A percentile compares a stretch with the other conserved stretches of the same genome.
Evolutionary conservation across 129 eudicot genomes (phyloP).

Genomic region (Gnaphalium uliginosum): DNA sequence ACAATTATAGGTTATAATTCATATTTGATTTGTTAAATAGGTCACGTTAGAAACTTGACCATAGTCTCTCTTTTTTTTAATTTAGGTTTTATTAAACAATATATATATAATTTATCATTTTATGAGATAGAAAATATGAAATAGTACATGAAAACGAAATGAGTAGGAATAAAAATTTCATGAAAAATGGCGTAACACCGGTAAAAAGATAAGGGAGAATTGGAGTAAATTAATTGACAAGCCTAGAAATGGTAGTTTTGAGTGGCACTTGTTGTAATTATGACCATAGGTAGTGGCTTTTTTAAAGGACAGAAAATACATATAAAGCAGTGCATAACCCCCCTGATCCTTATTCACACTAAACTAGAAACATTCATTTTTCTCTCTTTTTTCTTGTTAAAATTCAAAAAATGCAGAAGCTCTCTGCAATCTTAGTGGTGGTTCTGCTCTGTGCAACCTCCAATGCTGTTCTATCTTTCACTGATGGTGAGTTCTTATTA

Average conservation of each 20-base stretch:
- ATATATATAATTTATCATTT: no score
- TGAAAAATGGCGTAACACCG: conserved; percentile 16
- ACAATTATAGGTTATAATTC: neutral
- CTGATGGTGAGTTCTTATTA: conserved; percentile 46
- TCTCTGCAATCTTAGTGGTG: conserved; percentile 38
- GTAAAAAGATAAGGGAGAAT: conserved; percentile 13
- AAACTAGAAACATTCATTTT: conserved; percentile 24
- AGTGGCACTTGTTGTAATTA: conserved; percentile 37
- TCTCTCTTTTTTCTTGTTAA: conserved; percentile 8
- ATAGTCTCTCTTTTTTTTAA: no score
- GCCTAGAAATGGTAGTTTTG: neutral
- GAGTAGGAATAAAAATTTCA: neutral
- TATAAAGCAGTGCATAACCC: conserved; percentile 37
- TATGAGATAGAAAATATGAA: no score
- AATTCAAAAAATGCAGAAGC: conserved; percentile 39
- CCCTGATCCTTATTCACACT: conserved; percentile 34
- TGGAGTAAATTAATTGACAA: conserved; percentile 26
- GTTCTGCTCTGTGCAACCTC: conserved; percentile 39
- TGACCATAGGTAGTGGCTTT: neutral
- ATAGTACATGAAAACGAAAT: neutral
- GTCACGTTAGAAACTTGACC: neutral
- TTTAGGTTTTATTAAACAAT: no score
- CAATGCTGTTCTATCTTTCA: conserved; percentile 45
- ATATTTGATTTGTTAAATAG: neutral
- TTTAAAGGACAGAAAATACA: conserved; percentile 14